phyloP scores from a whole-genome alignment of 2,329 filamentous ascomycete species.

The Aspergillus japonicus region DNA sequence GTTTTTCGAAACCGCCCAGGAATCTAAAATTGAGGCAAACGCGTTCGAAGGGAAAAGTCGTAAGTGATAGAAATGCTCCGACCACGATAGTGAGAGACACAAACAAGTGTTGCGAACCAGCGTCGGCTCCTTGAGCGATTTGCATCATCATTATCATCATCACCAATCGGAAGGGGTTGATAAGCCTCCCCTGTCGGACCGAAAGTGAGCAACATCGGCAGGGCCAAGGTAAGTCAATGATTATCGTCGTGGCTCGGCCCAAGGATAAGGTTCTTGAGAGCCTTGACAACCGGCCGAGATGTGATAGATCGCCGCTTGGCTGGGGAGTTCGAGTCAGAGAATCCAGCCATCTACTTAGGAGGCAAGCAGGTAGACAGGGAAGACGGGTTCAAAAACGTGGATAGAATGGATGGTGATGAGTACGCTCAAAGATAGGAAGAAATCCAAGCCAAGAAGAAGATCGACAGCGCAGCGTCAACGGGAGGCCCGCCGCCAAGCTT shows the following conservation, averaged over 20 bases:
- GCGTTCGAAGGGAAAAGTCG: not conserved
- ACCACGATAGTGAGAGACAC: not conserved
- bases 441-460: conserved; percentile 27
- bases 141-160: not conserved
- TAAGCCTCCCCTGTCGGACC: not conserved
- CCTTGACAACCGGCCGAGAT: not conserved
- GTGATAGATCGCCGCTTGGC: not conserved
- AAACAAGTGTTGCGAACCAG: not conserved
- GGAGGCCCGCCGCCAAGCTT: conserved; percentile 35
- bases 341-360: not conserved
- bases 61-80: not conserved
- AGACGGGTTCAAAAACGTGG: not conserved
- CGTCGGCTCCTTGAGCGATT: not conserved
- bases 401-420: no score
- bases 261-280: not conserved
- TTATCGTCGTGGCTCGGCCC: not conserved
- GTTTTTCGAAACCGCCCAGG: not conserved
- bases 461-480: conserved; percentile 30
- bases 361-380: not conserved
- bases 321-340: not conserved
- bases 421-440: not conserved
- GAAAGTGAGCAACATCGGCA: not conserved
- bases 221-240: conserved; percentile 4
- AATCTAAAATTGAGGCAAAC: not conserved
- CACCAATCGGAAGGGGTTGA: not conserved